phyloP scores from a whole-genome alignment of 2,329 filamentous ascomycete species.

The Boeremia exigua region DNA sequence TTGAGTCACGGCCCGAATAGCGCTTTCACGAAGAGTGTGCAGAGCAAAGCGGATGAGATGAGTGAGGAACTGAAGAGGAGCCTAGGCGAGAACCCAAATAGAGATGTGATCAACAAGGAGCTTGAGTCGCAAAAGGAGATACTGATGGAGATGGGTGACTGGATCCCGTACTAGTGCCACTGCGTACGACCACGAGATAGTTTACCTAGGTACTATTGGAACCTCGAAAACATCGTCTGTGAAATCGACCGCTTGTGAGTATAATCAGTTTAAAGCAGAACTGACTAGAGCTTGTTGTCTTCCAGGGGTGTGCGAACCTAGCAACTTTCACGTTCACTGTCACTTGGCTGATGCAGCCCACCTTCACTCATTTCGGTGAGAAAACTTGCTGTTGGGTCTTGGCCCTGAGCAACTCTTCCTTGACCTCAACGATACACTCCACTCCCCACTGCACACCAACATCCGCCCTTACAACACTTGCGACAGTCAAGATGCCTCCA shows the following conservation, averaged over 20 bases:
- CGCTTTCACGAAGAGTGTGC: constrained; percentile 50
- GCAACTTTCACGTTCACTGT: constrained; percentile 11
- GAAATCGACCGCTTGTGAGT: too few species aligned
- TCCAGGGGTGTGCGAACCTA: neutral
- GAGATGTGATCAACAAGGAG: constrained; percentile 28
- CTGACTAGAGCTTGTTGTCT: too few species aligned
- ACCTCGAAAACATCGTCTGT: too few species aligned
- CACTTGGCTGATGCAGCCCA: neutral
- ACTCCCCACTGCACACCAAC: neutral
- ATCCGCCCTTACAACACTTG: neutral
- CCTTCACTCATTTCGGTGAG: constrained; percentile 11
- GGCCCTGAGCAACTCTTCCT: neutral
- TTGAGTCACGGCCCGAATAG: constrained; percentile 53
- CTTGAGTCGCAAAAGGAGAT: constrained; percentile 36
- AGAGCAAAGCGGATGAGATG: constrained; percentile 46
- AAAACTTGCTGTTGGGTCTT: neutral
- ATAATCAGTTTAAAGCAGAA: too few species aligned
- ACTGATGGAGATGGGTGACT: constrained; percentile 41
- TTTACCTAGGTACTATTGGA: too few species aligned
- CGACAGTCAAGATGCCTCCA: constrained; percentile 1
- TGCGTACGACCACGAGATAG: neutral
- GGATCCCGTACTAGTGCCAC: constrained; percentile 16
- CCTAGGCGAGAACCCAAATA: constrained; percentile 28
- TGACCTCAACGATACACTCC: neutral
- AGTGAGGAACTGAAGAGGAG: constrained; percentile 27